Percentiles rank a stretch among this genome's conserved stretches.
Evolutionary conservation across 495 filamentous ascomycete species (phyloP).

Genomic region (Sporormia fimetaria): DNA sequence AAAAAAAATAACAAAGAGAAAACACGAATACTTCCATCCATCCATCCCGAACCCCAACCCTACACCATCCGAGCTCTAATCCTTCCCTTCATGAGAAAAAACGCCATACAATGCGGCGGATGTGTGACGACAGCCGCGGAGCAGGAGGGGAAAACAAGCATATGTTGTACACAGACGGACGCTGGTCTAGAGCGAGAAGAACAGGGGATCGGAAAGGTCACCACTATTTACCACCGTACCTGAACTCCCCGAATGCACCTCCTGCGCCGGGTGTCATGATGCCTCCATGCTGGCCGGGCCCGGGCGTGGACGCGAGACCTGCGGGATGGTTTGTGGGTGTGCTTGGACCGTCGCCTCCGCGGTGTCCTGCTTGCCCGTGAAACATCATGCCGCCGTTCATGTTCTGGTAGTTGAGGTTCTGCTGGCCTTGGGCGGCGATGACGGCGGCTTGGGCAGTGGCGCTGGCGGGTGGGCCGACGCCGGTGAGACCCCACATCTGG

Average conservation of each 20-base stretch:
- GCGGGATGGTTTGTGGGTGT: slow-evolving; percentile 32
- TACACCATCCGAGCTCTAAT: too few species aligned
- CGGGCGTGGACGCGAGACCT: slow-evolving; percentile 25
- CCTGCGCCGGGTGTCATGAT: slow-evolving; percentile 19
- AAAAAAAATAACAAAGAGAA: slow-evolving; percentile 1
- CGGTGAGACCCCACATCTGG: slow-evolving; percentile 82
- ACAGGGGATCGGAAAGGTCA: too few species aligned
- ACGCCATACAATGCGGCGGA: too few species aligned
- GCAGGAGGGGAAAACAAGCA: too few species aligned
- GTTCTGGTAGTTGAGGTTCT: slow-evolving; percentile 3
- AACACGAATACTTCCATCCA: neutral
- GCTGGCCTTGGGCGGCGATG: slow-evolving; percentile 26
- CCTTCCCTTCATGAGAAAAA: too few species aligned
- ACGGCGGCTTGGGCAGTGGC: slow-evolving; percentile 32
- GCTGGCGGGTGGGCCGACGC: slow-evolving; percentile 42
- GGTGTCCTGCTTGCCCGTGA: slow-evolving; percentile 7
- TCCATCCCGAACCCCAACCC: too few species aligned
- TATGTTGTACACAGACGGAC: too few species aligned
- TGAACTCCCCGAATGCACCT: slow-evolving; percentile 19
- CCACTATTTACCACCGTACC: slow-evolving; percentile 22
- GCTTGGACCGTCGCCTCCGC: slow-evolving; percentile 20
- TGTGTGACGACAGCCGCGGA: too few species aligned
- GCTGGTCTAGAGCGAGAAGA: too few species aligned
- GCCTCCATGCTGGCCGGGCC: slow-evolving; percentile 11
- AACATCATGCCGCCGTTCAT: slow-evolving; percentile 17